Percentiles rank a stretch among this genome's conserved stretches.
phyloP scores from a whole-genome alignment of 2,329 filamentous ascomycete species.

The Rasamsonia emersonii region DNA sequence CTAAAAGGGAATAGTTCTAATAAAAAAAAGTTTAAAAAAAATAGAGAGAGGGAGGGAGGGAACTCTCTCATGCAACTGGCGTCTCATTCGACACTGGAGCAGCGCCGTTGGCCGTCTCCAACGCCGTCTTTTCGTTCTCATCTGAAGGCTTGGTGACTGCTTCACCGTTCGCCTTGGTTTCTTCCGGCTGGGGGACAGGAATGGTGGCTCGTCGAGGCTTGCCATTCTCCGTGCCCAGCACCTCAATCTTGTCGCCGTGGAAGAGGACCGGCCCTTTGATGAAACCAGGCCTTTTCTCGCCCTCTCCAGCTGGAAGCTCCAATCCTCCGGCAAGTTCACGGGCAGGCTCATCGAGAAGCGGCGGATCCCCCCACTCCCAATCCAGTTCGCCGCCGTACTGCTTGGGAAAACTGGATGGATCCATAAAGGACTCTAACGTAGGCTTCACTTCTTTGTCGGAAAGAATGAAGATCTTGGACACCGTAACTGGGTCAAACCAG shows the following conservation, averaged over 20 bases:
- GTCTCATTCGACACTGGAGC: too few species aligned
- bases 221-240: slow-evolving; percentile 27
- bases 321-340: slow-evolving; percentile 24
- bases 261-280: slow-evolving; percentile 29
- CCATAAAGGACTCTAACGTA: slow-evolving; percentile 74
- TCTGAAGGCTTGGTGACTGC: not conserved
- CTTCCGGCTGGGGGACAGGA: slow-evolving; percentile 11
- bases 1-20: too few species aligned
- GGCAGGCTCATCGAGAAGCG: slow-evolving; percentile 54
- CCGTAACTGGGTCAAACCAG: slow-evolving; percentile 90
- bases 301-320: slow-evolving; percentile 18
- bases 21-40: too few species aligned
- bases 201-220: slow-evolving; percentile 20
- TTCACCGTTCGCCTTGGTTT: not conserved
- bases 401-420: slow-evolving; percentile 73
- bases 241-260: slow-evolving; percentile 22
- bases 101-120: too few species aligned
- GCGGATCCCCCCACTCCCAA: slow-evolving; percentile 68
- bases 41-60: too few species aligned
- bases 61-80: too few species aligned
- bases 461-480: slow-evolving; percentile 93
- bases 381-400: slow-evolving; percentile 83
- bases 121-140: too few species aligned
- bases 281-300: slow-evolving; percentile 18
- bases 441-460: slow-evolving; percentile 61